Base-by-base conservation (phyloP, 2,329 filamentous ascomycete genomes). In the Xylariaceae sp. region DNA sequence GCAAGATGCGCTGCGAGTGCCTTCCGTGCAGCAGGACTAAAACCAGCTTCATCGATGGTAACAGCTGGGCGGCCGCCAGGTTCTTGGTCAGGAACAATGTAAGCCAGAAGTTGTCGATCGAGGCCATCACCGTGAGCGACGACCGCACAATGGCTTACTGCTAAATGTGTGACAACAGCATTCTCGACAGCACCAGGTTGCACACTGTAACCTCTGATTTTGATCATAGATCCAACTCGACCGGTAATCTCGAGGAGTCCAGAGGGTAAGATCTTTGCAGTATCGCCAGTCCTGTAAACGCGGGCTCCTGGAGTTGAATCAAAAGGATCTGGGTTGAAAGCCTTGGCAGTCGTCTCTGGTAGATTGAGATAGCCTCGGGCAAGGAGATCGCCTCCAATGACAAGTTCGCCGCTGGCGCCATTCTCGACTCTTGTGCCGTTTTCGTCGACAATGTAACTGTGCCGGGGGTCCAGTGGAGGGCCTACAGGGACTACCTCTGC, bases 291-390 rank as follows among this genome's bases (percentile, higher is more conserved):
- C 43, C 78, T 75, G 59, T 89, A 89, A 79, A 89, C 86, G 16
- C 81, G 77, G 12, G 83, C 75, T 19, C 76, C 81, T 1, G 75
- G 66, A 2, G 68, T 71, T 3, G 68, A 57, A 51, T 76, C 72
- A 50, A 86, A 90, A 0, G 77, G 75, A 54, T 91, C 78, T 0
- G 74, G 66, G 11, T 77, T 70, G 61, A 93, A 91, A 0, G 83
- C 80, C 57, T 83, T 80, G 6, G 81, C 81, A 0, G 87, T 91
- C 0, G 81, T 83, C 55, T 91, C 86, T 0, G 85, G 83, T n/a
- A 83, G 73, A 50, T 90, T 89, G 39, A 90, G 75, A 54, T 93
- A 93, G 34, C 83, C 87, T 42, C 85, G 75, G 12, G 87, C 87
- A 34, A 90, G 71, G 43, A 89, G 69, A 16, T 73, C 66, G n/a